These are phyloP conservation scores for Phoenix roebelenii DNA, from an alignment of 176 grass and related monocot species.

Conservation along the genomic window DNA sequence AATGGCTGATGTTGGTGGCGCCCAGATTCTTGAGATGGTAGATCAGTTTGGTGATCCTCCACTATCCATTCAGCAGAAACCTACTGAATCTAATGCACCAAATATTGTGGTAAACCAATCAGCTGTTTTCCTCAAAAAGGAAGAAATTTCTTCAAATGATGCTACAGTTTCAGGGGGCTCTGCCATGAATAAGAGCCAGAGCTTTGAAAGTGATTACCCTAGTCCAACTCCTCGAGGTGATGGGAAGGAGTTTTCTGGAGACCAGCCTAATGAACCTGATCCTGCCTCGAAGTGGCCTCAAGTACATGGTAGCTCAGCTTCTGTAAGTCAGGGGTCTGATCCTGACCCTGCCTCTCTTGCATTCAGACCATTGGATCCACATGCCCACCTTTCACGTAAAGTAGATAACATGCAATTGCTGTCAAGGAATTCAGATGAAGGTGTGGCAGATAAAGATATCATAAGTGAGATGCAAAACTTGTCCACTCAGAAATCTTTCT, in stretches of 20 bases:
- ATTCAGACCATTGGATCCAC: slow-evolving; percentile 31
- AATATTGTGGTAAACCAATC: slow-evolving; percentile 1
- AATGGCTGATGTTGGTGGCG: slow-evolving; percentile 1
- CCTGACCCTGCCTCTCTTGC: slow-evolving; percentile 23
- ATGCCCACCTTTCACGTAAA: slow-evolving; percentile 25
- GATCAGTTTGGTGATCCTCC: slow-evolving; percentile 5
- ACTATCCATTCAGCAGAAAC: slow-evolving; percentile 1
- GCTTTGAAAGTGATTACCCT: slow-evolving; percentile 38
- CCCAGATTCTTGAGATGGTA: slow-evolving; percentile 24
- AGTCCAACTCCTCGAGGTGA: slow-evolving; percentile 36
- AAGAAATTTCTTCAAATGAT: not conserved
- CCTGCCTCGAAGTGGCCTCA: slow-evolving; percentile 20
- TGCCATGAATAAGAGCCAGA: slow-evolving; percentile 24
- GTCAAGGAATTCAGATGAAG: slow-evolving; percentile 30
- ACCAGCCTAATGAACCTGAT: slow-evolving; percentile 22
- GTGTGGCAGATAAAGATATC: slow-evolving; percentile 11
- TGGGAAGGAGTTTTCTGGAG: not conserved
- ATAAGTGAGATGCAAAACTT: too few relatives aligned
- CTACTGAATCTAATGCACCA: slow-evolving; percentile 1
- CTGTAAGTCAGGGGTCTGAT: slow-evolving; percentile 19
- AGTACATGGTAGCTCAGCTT: slow-evolving; percentile 30
- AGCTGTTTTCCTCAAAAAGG: not conserved
- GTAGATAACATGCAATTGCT: slow-evolving; percentile 27
- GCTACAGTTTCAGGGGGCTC: not conserved
- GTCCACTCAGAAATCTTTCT: not conserved